phyloP scores from a whole-genome alignment of 345 rosid genomes.

The Aquilaria malaccensis region DNA sequence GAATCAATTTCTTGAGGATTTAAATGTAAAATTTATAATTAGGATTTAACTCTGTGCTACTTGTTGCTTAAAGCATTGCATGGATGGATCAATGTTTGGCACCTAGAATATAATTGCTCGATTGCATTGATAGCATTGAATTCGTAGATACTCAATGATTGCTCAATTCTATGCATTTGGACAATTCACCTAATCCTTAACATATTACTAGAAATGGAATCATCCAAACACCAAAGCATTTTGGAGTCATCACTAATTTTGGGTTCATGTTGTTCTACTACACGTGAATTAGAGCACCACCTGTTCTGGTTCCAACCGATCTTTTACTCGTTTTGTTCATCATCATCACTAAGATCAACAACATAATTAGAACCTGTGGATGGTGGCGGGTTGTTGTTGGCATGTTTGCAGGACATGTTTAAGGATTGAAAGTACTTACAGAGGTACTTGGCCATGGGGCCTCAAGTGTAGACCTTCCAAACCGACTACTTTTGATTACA shows the following conservation, averaged over 20 bases:
- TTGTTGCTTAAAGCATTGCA: not conserved
- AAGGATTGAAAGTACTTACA: conserved; percentile 67
- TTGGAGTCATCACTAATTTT: not conserved
- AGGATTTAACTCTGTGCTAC: not conserved
- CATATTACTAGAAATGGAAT: too few relatives aligned
- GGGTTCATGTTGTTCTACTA: not conserved
- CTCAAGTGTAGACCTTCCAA: conserved; percentile 52
- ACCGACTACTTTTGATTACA: conserved; percentile 84
- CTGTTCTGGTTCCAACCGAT: conserved; percentile 13
- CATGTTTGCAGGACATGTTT: conserved; percentile 56
- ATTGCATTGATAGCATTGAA: too few relatives aligned
- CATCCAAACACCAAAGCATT: too few relatives aligned
- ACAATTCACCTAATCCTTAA: too few relatives aligned
- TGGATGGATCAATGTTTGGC: too few relatives aligned
- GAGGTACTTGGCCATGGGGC: conserved; percentile 63
- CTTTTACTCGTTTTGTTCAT: conserved; percentile 2
- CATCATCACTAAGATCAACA: conserved; percentile 1
- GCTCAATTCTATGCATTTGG: too few relatives aligned
- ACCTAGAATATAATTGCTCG: too few relatives aligned
- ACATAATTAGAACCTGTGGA: not conserved
- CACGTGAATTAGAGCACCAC: conserved; percentile 40
- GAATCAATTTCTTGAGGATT: conserved; percentile 2
- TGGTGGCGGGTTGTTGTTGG: conserved; percentile 14
- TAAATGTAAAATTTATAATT: not conserved
- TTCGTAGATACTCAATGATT: too few relatives aligned